These are phyloP conservation scores for Lepidium didymum DNA, from an alignment of 345 rosid genomes.

Conservation along the genomic window DNA sequence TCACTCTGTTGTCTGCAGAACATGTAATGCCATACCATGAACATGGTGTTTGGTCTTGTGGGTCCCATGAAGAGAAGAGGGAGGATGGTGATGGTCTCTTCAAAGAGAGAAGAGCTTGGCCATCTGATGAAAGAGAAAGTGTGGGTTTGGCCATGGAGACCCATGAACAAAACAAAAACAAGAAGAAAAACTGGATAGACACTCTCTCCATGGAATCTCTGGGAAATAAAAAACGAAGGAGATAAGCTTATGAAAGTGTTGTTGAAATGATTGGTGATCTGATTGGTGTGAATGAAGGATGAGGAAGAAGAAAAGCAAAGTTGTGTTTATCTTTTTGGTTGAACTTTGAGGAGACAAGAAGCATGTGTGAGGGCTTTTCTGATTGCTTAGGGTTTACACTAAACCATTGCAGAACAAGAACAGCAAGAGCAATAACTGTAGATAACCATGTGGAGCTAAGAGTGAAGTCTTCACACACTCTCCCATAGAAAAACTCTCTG, in stretches of 20 bases:
- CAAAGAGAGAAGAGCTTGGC: slow-evolving; percentile 60
- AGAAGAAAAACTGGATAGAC: slow-evolving; percentile 24
- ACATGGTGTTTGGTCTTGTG: slow-evolving; percentile 69
- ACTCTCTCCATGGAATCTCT: slow-evolving; percentile 35
- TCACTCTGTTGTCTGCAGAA: slow-evolving; percentile 75
- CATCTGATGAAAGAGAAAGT: slow-evolving; percentile 66
- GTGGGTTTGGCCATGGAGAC: slow-evolving; percentile 27
- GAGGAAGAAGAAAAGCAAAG: slow-evolving; percentile 18
- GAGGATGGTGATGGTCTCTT: slow-evolving; percentile 40
- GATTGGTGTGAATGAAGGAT: background rate
- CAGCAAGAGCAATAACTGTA: slow-evolving; percentile 3
- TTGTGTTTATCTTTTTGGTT: slow-evolving; percentile 15
- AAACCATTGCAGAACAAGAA: slow-evolving; percentile 40
- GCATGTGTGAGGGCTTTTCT: slow-evolving; percentile 39
- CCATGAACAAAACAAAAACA: slow-evolving; percentile 32
- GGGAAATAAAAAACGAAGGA: background rate
- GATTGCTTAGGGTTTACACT: slow-evolving; percentile 47
- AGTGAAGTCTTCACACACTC: slow-evolving; percentile 5
- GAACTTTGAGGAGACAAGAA: slow-evolving; percentile 40
- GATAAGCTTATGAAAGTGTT: background rate
- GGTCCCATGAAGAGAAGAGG: slow-evolving; percentile 73
- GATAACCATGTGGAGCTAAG: slow-evolving; percentile 47
- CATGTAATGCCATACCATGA: slow-evolving; percentile 89
- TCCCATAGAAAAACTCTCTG: slow-evolving; percentile 25
- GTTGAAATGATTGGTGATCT: slow-evolving; percentile 2